These are phyloP conservation scores for Bondarzewia mesenterica DNA, from an alignment of 1,284 basidiomycete species.

Conservation along the genomic window DNA sequence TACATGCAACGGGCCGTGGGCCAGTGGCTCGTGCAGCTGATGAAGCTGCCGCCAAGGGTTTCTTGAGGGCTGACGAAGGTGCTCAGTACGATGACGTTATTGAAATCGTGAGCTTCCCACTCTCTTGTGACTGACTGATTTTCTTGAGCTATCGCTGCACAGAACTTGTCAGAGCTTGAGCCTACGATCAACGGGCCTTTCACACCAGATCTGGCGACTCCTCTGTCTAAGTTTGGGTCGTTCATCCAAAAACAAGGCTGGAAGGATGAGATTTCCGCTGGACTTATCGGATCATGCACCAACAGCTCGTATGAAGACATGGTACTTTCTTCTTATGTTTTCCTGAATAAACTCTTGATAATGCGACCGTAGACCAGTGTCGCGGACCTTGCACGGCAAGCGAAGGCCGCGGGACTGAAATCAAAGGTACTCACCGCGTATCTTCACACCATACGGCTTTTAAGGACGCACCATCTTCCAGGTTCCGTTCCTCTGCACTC, in stretches of 20 bases:
- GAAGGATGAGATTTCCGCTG: slow-evolving; percentile 88
- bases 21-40: slow-evolving; percentile 87
- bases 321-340: slow-evolving; percentile 35
- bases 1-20: slow-evolving; percentile 85
- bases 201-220: slow-evolving; percentile 95
- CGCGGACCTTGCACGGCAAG: slow-evolving; percentile 88
- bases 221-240: slow-evolving; percentile 83
- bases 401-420: slow-evolving; percentile 74
- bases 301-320: slow-evolving; percentile 97
- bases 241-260: slow-evolving; percentile 83
- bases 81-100: slow-evolving; percentile 97
- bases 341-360: not conserved
- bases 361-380: slow-evolving; percentile 58
- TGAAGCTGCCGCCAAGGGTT: slow-evolving; percentile 70
- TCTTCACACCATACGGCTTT: not conserved
- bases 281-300: slow-evolving; percentile 95
- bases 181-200: slow-evolving; percentile 97
- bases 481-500: slow-evolving; percentile 95
- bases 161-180: slow-evolving; percentile 90
- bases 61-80: slow-evolving; percentile 78
- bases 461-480: slow-evolving; percentile 20
- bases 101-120: slow-evolving; percentile 66
- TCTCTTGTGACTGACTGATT: slow-evolving; percentile 8
- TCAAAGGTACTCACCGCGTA: slow-evolving; percentile 44
- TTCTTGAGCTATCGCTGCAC: slow-evolving; percentile 1